Base-by-base conservation (phyloP, 148 eudicot genomes). In the Linanthus parryae region DNA sequence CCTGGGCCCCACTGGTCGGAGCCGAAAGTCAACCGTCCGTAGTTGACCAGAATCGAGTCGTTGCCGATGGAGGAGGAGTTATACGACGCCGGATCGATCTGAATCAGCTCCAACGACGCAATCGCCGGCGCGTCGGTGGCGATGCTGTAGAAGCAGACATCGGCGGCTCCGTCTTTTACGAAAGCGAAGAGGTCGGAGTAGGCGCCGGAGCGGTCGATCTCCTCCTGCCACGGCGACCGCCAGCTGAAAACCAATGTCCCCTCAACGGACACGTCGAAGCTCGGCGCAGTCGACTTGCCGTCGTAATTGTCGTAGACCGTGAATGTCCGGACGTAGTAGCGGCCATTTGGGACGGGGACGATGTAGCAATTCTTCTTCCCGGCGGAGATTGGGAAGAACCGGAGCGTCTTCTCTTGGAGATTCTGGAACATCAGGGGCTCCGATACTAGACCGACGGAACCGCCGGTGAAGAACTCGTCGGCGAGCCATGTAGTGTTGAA, bases 231-330 rank as follows among this genome's bases (percentile, higher is more conserved):
- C 1, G 92, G 92, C 3, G 91, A 87, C 12, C 73, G 63, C 75
- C 75, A 87, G 9, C 74, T 61, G 37, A 83, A 87, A 17, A 87
- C 90, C 3, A 87, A 52, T 1, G 83, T 83, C 8, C 87, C 87
- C 34, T 78, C 73, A 13, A 87, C 81, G 29, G 96, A 73, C 13
- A 87, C 77, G 38, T 87, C 96, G 36, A 87, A 87, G n/a, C 77
- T 70, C 20, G 96, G 96, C 3, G 88, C 61, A 39, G 67, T 79
- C 0, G 75, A 63, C 41, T 80, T 80, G 0, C 91, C 96, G 48
- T 87, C 88, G 69, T 70, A 87, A 47, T 87, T 83, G 40, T 87
- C 96, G 61, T 87, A 87, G n/a, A 80, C 91, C 6, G 80, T 83
- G 64, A 87, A 87, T 0, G 81, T 80, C 3, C 96, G 78, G 63